Evolutionary conservation across 352 stramenopile species (phyloP).

Genomic region (Phytophthora pisi): DNA sequence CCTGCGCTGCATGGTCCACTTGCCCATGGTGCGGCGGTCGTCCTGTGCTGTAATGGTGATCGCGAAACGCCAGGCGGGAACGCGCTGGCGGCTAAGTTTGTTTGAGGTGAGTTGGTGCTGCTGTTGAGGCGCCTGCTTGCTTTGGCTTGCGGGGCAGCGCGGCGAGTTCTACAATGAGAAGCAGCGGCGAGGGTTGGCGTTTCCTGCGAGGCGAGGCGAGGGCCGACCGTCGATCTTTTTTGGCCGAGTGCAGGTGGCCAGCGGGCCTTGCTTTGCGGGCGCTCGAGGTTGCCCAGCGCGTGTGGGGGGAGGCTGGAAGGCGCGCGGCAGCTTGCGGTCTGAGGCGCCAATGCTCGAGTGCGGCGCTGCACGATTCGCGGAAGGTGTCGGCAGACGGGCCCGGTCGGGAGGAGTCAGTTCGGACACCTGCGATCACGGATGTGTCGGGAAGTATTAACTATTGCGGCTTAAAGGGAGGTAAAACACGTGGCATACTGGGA

Average conservation of each 20-base stretch:
- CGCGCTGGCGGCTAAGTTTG: neutral
- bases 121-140: neutral
- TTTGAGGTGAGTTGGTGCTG: neutral
- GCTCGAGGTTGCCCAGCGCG: neutral
- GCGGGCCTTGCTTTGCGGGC: neutral
- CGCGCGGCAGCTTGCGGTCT: constrained; percentile 10
- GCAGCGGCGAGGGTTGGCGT: constrained; percentile 19
- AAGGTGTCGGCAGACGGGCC: constrained; percentile 13
- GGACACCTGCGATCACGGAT: neutral
- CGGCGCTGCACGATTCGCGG: constrained; percentile 22
- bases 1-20: constrained; percentile 36
- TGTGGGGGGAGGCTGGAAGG: constrained; percentile 7
- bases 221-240: constrained; percentile 25
- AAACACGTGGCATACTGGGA: too few species aligned
- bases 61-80: constrained; percentile 3
- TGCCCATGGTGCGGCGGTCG: constrained; percentile 32
- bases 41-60: constrained; percentile 24
- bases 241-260: constrained; percentile 20
- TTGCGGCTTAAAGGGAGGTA: neutral
- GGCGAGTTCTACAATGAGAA: constrained; percentile 45
- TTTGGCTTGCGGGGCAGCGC: neutral
- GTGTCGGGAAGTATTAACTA: neutral
- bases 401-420: constrained; percentile 24
- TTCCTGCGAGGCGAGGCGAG: constrained; percentile 22
- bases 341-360: constrained; percentile 24